Evolutionary conservation across 768 basidiomycete genomes (phyloP), one percentile per base, ranked within the genome.

Genomic region (Boletus insuetus): DNA sequence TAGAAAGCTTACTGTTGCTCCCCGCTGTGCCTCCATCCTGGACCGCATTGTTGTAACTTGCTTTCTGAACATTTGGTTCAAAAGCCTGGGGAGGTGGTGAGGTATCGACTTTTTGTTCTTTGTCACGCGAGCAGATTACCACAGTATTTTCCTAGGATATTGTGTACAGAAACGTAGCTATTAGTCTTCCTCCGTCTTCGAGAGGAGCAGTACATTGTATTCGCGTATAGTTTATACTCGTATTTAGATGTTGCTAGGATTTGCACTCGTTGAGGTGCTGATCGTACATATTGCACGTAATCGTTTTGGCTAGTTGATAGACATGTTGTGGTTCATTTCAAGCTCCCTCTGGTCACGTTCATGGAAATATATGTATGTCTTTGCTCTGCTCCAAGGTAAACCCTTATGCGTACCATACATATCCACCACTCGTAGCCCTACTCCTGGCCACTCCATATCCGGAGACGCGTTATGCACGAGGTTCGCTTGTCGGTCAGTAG

Each of bases 1-100:
- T 31, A 68, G 61, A 46, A 72, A 58, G 47, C 69, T 83, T 55
- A 69, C 63, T n/a, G 78, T 83, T 14, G 62, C 73, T 34, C 64
- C 71, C 31, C 73, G 74, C 13, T 78, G 62, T 22, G 74, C 74
- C 41, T 59, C 54, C 14, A 69, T 79, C 43, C 65, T 82, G 37
- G 82, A 82, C 65, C 76, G 79, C 39, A 55, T 83, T 20, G 76
- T 83, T 14, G 76, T 83, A 39, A 82, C 82, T 17, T 81, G 78
- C 52, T 71, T 82, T 61, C 67, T 83, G 59, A 78, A 83, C 63
- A 57, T 78, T 24, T 83, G 82, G 80, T 74, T 78, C 62, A 76
- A 70, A 62, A 69, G 65, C 24, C 60, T 75, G 32, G 76, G 75
- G 11, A 62, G 70, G 46, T 81, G 81, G 79, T 82, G 62, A 72